These are phyloP conservation scores for Combretum micranthum DNA, from an alignment of 345 rosid genomes.

Conservation along the genomic window DNA sequence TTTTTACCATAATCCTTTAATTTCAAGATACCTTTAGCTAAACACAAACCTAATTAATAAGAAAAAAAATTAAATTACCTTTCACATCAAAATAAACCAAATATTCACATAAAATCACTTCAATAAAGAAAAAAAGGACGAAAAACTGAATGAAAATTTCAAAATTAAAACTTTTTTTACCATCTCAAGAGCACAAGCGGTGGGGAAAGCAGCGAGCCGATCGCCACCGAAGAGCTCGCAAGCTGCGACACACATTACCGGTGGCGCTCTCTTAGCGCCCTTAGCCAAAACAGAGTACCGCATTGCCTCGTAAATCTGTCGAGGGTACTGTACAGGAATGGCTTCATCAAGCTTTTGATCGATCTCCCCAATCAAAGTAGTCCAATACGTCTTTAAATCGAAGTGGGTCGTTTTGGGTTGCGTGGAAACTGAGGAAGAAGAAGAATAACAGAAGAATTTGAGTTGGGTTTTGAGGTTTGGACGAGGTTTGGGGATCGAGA, in stretches of 20 bases:
- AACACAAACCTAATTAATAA: too few relatives aligned
- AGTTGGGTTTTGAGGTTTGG: constrained; percentile 10
- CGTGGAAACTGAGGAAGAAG: constrained; percentile 23
- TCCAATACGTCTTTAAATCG: constrained; percentile 84
- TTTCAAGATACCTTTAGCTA: too few relatives aligned
- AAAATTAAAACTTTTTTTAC: constrained; percentile 17
- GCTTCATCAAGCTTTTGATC: constrained; percentile 72
- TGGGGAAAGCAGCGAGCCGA: constrained; percentile 86
- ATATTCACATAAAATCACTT: too few relatives aligned
- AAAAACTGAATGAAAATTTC: too few relatives aligned
- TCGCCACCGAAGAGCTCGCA: constrained; percentile 81
- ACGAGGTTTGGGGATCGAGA: constrained; percentile 19
- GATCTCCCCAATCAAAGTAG: constrained; percentile 51
- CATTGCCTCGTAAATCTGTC: constrained; percentile 86
- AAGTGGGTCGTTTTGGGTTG: constrained; percentile 33
- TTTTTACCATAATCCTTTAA: too few relatives aligned
- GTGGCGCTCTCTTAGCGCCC: constrained; percentile 89
- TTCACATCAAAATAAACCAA: too few relatives aligned
- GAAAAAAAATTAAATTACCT: too few relatives aligned
- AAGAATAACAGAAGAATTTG: constrained; percentile 19
- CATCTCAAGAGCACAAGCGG: constrained; percentile 98
- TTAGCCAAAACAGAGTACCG: constrained; percentile 77
- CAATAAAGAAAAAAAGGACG: too few relatives aligned
- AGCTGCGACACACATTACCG: constrained; percentile 90
- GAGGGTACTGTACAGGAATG: constrained; percentile 59